Evolutionary conservation across 2,329 filamentous ascomycete species (phyloP).

Genomic region (Botrytis hyacinthi): DNA sequence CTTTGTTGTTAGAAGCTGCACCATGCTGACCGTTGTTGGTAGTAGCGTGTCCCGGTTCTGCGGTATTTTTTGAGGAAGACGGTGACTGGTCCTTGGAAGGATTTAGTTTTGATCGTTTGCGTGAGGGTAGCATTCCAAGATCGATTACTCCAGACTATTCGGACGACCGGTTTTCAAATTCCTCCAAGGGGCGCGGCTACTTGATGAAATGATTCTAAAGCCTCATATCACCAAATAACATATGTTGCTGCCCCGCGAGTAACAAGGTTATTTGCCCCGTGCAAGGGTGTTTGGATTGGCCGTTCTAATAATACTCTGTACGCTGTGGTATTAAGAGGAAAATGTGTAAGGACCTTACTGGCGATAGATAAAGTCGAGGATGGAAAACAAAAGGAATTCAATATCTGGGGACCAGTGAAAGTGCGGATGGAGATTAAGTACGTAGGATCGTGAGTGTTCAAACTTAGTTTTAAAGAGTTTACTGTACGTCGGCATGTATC

Average conservation of each 20-base stretch:
- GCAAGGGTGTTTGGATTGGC: conserved; percentile 5
- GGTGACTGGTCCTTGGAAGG: conserved; percentile 28
- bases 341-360: conserved; percentile 1
- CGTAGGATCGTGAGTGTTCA: not conserved
- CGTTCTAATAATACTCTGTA: not conserved
- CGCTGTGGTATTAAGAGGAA: not conserved
- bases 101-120: conserved; percentile 33
- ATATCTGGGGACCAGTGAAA: not conserved
- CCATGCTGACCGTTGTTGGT: conserved; percentile 2
- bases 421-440: conserved; percentile 6
- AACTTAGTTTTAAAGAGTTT: not conserved
- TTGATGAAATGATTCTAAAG: conserved; percentile 9
- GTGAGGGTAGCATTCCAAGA: conserved; percentile 34
- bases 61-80: conserved; percentile 19
- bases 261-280: conserved; percentile 12
- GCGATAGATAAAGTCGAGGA: not conserved
- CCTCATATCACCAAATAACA: conserved; percentile 17
- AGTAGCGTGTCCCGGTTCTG: conserved; percentile 21
- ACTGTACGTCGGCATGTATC: not conserved
- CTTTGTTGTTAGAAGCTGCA: conserved; percentile 6
- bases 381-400: not conserved
- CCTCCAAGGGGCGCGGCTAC: conserved; percentile 7
- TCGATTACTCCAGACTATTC: not conserved
- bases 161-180: not conserved
- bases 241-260: conserved; percentile 13